Evolutionary conservation across 140 eudicot genomes (phyloP).

Genomic region (Anethum foeniculum): DNA sequence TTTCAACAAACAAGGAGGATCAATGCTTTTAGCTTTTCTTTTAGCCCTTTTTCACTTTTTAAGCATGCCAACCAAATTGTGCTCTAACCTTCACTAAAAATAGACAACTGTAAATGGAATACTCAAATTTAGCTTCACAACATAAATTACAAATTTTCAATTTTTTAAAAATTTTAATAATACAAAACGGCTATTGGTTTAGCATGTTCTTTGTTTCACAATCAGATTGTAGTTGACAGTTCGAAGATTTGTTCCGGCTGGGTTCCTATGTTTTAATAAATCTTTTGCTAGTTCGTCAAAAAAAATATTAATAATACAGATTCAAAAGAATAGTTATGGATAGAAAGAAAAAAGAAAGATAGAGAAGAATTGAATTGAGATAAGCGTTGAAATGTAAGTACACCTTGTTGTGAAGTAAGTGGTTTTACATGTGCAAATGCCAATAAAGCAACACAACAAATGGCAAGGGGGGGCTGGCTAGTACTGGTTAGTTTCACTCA

Average conservation of each 20-base stretch:
- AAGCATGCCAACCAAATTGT: not conserved
- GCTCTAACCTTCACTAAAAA: not conserved
- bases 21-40: constrained; percentile 2
- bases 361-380: not conserved
- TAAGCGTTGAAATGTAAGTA: constrained; percentile 1
- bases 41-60: not conserved
- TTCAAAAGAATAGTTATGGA: not conserved
- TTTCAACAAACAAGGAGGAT: not conserved
- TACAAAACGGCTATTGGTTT: too few relatives aligned
- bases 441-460: constrained; percentile 9
- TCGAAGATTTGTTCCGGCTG: too few relatives aligned
- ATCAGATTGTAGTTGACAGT: too few relatives aligned
- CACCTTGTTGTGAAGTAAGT: constrained; percentile 1
- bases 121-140: not conserved
- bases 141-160: too few relatives aligned
- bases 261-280: too few relatives aligned
- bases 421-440: constrained; percentile 6
- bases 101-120: not conserved
- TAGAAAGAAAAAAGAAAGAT: not conserved
- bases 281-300: too few relatives aligned
- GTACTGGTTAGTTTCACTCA: not conserved
- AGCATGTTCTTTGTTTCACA: too few relatives aligned
- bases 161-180: too few relatives aligned
- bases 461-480: not conserved
- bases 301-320: too few relatives aligned